Base-by-base conservation (phyloP, 345 rosid genomes). In the Ceriops zippeliana region DNA sequence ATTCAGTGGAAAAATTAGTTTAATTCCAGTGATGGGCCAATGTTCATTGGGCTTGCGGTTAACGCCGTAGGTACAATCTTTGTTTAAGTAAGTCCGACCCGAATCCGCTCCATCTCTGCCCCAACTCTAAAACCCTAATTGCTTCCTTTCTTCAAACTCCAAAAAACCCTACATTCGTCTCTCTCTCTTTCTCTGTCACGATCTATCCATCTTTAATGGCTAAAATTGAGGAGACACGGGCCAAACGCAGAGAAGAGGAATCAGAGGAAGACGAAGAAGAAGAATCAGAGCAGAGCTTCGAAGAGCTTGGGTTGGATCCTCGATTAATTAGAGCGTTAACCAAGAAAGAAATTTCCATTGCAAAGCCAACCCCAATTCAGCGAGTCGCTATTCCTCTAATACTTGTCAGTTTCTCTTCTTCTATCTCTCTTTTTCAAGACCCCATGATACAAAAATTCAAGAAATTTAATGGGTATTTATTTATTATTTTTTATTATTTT, bases 341-440 rank as follows among this genome's bases (percentile, higher is more conserved):
- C 58, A 93, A 93, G 80, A 88, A 91, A 64, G 82, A 86, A 66
- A 62, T 1, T 52, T 67, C 65, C 57, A 79, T 88, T 35, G 69
- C 81, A 22, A 86, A 86, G 75, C 95, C 98, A 16, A 88, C 93
- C 19, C 92, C 89, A 27, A 91, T 93, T 61, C 96, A 89, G 62
- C 82, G 74, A 53, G 75, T 78, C 27, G 90, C 95, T 10, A 82
- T 93, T 68, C 96, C 96, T 42, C 74, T 80, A 26, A 87, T 93
- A 52, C 80, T 93, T 26, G 97, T 91, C 52, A 82, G 78, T 22
- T 24, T 49, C 58, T 76, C 52, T 2, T 7, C 31, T 46, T 9
- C 60, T 24, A 10, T 42, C 3, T n/a, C 52, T 70, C n/a, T 19
- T 7, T 6, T 6, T 8, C 24, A 53, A 38, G 11, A 53, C 24